Evolutionary conservation across 345 rosid species (phyloP).

Genomic region (Firmiana major): DNA sequence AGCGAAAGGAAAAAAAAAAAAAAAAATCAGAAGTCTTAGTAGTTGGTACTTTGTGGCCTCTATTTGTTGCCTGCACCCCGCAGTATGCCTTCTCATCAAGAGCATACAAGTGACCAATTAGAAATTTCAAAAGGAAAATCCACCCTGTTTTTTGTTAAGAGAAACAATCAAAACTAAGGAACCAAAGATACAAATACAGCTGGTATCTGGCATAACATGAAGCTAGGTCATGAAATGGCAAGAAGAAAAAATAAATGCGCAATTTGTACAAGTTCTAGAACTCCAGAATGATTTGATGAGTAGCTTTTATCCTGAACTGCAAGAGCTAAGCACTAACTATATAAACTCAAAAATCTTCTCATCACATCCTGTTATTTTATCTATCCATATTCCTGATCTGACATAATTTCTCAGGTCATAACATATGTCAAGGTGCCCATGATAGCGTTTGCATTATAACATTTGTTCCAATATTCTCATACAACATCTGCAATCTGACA

Average conservation of each 20-base stretch:
- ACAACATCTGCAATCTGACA: not conserved
- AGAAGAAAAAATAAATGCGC: not conserved
- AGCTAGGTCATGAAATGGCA: not conserved
- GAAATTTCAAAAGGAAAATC: not conserved
- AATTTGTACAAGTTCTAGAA: not conserved
- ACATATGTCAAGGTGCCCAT: not conserved
- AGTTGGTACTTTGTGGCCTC: not conserved
- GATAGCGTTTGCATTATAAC: not conserved
- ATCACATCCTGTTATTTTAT: not conserved
- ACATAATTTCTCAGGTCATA: not conserved
- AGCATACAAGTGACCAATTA: not conserved
- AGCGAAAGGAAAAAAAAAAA: not conserved
- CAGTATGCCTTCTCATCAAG: not conserved
- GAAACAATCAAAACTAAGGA: not conserved
- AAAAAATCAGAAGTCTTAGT: not conserved
- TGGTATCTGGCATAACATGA: not conserved
- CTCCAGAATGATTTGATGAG: not conserved
- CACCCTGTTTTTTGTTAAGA: not conserved
- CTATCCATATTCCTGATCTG: not conserved
- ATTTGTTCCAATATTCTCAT: not conserved
- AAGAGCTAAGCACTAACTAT: not conserved
- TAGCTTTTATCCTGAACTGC: not conserved
- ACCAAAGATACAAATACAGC: not conserved
- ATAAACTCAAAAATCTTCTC: not conserved
- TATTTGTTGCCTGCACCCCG: not conserved